Conservation (phyloP, 73 alveolate species). For the Paramecium caudatum region DNA sequence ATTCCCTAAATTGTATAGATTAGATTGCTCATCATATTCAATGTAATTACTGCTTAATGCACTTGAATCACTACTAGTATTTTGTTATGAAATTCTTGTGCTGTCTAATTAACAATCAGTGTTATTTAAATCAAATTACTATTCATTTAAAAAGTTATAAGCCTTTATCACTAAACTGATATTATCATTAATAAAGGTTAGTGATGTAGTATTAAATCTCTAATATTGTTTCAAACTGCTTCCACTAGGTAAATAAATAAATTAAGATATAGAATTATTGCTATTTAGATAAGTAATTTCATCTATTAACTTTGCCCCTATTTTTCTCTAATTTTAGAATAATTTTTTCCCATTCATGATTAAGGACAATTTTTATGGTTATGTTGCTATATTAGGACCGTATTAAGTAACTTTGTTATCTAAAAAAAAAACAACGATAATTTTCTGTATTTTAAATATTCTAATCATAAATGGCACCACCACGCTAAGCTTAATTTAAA, state of each 20-base stretch:
- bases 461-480: slow-evolving; percentile 32
- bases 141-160: not conserved
- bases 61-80: too few relatives aligned
- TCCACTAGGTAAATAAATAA: slow-evolving; percentile 8
- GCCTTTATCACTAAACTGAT: not conserved
- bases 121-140: not conserved
- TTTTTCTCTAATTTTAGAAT: too few relatives aligned
- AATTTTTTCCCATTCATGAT: too few relatives aligned
- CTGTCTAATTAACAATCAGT: not conserved
- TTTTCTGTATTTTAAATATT: not conserved
- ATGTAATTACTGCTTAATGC: too few relatives aligned
- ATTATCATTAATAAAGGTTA: not conserved
- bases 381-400: not conserved
- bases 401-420: not conserved
- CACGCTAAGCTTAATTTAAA: not conserved
- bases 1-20: too few relatives aligned
- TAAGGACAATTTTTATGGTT: too few relatives aligned
- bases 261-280: not conserved
- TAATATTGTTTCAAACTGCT: not conserved
- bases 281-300: too few relatives aligned
- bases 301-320: too few relatives aligned
- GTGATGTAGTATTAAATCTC: not conserved
- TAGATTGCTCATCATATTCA: too few relatives aligned
- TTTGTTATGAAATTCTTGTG: too few relatives aligned
- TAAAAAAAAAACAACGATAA: not conserved